These are phyloP conservation scores for Starmerella cellae DNA, from an alignment of 805 yeast genomes.

Conservation along the genomic window DNA sequence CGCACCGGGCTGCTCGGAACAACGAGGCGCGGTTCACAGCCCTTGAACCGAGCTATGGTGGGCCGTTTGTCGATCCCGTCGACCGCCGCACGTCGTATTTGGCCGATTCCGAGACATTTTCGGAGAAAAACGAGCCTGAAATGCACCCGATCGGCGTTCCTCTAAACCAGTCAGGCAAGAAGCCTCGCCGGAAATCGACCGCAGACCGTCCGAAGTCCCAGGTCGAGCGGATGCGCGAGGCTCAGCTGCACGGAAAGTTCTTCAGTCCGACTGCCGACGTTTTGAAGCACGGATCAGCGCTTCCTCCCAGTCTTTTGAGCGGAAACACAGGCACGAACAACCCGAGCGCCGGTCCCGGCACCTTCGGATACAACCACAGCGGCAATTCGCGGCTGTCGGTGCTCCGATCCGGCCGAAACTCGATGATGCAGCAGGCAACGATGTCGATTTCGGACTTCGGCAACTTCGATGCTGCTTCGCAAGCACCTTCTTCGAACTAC, in stretches of 20 bases:
- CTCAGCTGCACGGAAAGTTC: conserved; percentile 30
- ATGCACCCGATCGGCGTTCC: conserved; percentile 16
- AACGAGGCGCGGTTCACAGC: conserved; percentile 26
- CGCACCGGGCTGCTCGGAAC: conserved; percentile 41
- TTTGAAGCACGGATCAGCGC: conserved; percentile 33
- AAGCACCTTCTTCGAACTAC: not conserved
- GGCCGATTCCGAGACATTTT: conserved; percentile 11
- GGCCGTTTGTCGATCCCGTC: conserved; percentile 21
- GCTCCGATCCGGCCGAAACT: conserved; percentile 13
- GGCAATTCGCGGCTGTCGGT: conserved; percentile 12
- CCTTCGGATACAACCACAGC: conserved; percentile 1
- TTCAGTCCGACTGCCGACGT: conserved; percentile 73
- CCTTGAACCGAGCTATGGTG: conserved; percentile 19
- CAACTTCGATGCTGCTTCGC: not conserved
- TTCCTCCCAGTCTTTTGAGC: conserved; percentile 7
- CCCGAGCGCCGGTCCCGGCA: conserved; percentile 4
- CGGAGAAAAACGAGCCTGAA: conserved; percentile 10
- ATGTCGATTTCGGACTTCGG: conserved; percentile 8
- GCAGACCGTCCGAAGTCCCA: conserved; percentile 6
- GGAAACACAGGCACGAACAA: conserved; percentile 1
- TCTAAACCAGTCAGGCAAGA: conserved; percentile 4
- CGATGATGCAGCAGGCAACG: conserved; percentile 12
- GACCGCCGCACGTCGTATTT: conserved; percentile 8
- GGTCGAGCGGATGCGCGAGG: conserved; percentile 14
- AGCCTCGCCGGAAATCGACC: conserved; percentile 1